Base-by-base conservation (phyloP, 768 basidiomycete species). In the Coprinellus micaceus region DNA sequence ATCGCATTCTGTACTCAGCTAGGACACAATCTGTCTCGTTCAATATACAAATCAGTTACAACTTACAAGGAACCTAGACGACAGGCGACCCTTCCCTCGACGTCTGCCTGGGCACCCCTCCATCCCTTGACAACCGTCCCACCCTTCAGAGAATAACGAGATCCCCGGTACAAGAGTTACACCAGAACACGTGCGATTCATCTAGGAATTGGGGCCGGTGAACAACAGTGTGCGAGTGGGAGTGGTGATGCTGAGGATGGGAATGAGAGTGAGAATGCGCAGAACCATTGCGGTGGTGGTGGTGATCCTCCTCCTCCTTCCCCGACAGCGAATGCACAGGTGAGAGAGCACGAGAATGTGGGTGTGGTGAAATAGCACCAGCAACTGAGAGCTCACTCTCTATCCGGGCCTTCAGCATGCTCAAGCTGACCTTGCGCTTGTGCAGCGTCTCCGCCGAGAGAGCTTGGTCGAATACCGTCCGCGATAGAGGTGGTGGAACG, bases 101-200 rank as follows among this genome's bases (percentile, higher is more conserved):
- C 5, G 24, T 7, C 24, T 25, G 11, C 46, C 46, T 29, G 11
- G 46, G 54, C 25, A 54, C 41, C 44, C 21, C 21, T 17, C 46
- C 55, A 58, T 57, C 49, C 52, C 33, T 49, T n/a, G n/a, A n/a
- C n/a, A n/a, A n/a, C n/a, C n/a, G n/a, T n/a, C n/a, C n/a, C n/a
- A n/a, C 51, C 54, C 55, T 40, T 67, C 71, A 89, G 57, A 94
- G 71, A 58, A 93, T 84, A 39, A 94, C 88, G 39, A 93, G 71
- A 69, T 94, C 91, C 46, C 91, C 91, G 48, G 74, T 77, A 76
- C 91, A 94, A 19, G 88, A 83, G 64, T 84, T 80, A 72, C 91
- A 94, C 90, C 91, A 94, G 72, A 94, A 93, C 17, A 94, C 82
- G 66, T 93, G 91, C 25, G 90, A 84, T 62, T 93, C 91, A 63